Conservation (phyloP, 345 rosid species). For the Streptanthus diversifolius region DNA sequence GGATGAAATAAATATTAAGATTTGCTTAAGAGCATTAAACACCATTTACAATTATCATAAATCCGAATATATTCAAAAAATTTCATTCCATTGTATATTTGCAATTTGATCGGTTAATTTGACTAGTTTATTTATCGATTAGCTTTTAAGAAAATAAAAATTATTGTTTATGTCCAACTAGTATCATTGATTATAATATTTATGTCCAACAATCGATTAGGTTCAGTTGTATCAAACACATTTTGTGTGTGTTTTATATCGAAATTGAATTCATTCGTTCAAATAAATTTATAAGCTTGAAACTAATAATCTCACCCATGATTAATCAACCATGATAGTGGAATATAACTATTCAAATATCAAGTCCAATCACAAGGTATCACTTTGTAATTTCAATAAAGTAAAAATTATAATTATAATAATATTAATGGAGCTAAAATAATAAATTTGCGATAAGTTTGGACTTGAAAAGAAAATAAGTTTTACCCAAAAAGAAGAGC, state of each 20-base stretch:
- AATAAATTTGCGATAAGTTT: not conserved
- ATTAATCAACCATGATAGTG: not conserved
- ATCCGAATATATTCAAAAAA: too few relatives aligned
- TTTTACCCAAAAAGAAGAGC: not conserved
- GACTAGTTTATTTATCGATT: not conserved
- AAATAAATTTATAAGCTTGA: not conserved
- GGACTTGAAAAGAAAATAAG: conserved; percentile 18
- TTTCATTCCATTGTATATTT: not conserved
- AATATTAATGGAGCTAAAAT: not conserved
- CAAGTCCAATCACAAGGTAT: conserved; percentile 4
- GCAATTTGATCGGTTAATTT: not conserved
- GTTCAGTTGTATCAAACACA: not conserved
- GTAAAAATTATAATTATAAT: not conserved
- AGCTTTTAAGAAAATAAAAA: not conserved
- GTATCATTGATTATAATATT: not conserved
- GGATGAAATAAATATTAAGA: not conserved
- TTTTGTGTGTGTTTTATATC: not conserved
- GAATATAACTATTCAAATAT: not conserved
- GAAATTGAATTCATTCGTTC: not conserved
- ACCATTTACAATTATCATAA: not conserved
- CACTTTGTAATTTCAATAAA: not conserved
- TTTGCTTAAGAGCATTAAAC: not conserved
- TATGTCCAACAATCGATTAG: not conserved
- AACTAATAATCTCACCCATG: not conserved
- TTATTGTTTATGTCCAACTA: not conserved